Evolutionary conservation across 1,284 basidiomycete genomes (phyloP), one percentile per base, ranked within the genome.

Genomic region (Leccinum variabile): DNA sequence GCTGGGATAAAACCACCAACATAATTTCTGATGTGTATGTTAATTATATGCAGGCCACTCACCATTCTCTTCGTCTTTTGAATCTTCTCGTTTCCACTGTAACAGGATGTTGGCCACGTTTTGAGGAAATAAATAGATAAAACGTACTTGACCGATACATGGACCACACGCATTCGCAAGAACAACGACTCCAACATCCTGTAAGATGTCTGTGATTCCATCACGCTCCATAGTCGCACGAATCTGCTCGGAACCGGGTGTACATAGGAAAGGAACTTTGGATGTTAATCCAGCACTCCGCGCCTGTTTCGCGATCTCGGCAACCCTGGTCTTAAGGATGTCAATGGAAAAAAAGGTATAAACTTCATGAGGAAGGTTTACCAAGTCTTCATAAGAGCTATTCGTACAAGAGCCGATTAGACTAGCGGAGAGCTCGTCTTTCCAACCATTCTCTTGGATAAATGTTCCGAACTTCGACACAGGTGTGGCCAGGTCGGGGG

Each of bases 381-480:
- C 93, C 93, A 97, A 92, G 74, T 96, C 94, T 76, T 96, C 92
- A 72, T 98, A 98, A 9, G 94, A 96, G 66, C 94, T 96, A 79
- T 99, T 99, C 50, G 97, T 99, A 78, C 97, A 99, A 50, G 94
- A 97, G 25, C 97, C 97, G 72, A 99, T 99, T 39, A 98, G 82
- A 44, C 88, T 90, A 30, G 95, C 96, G 30, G 92, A 91, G 60
- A 99, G 81, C 75, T 92, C 90, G 69, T 97, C 94, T 73, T 94
- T 94, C 91, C 95, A 98, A 28, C 90, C 90, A 75, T 94, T 90
- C 66, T 90, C 85, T 75, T 89, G 82, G 54, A 98, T 82, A 71
- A 97, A 89, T 3, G 81, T 72, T 39, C 88, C 90, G 73, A 99
- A 99, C 71, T 91, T 88, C 49, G 95, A 97, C n/a, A 99, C 78